Evolutionary conservation across 177 flowering plant genomes (phyloP), one percentile per base, ranked within the genome.

Genomic region (Tripterygium wilfordii): DNA sequence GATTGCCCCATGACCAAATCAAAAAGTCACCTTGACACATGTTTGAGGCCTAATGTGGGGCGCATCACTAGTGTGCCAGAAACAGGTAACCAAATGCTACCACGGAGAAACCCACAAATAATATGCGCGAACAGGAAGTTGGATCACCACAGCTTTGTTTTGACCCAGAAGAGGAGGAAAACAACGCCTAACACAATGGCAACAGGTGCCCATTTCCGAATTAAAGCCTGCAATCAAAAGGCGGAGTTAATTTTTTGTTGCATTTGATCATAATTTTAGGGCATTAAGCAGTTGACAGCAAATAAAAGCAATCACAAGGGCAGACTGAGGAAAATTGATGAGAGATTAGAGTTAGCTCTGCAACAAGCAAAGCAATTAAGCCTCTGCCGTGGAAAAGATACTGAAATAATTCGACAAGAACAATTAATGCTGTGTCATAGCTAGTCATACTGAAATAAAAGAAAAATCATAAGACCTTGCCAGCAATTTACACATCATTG

Each of bases 141-240:
- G 48, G 46, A 76, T 88, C 76, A 85, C 88, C 90, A 85, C 9
- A 88, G 48, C 68, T 85, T 88, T 39, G 63, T 65, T 65, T 68
- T 75, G 54, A 74, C 71, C 85, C 86, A 85, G 67, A 88, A 81
- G 35, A 88, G 78, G 10, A 85, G 78, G 49, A 83, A 41, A 42
- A 85, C 96, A 20, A 88, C 76, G 57, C 88, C 95, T n/a, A 85
- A 37, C 48, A 86, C 97, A 67, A 90, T 76, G 3, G 91, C 96
- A 45, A 84, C 91, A 23, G 97, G 97, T 1, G 97, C 97, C 91
- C 94, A 90, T 44, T 87, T 90, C 39, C 82, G 69, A 42, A 86
- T 80, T 36, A 86, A 51, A 50, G 95, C 94, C 95, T 86, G 61
- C 55, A 66, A 18, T 23, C 23, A 47, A 22, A 20, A 10, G 50